Percentiles rank a stretch among this genome's conserved stretches.
These are phyloP conservation scores for Ananas comosus DNA, from an alignment of 176 grass and related monocot genomes.

Conservation along the genomic window DNA sequence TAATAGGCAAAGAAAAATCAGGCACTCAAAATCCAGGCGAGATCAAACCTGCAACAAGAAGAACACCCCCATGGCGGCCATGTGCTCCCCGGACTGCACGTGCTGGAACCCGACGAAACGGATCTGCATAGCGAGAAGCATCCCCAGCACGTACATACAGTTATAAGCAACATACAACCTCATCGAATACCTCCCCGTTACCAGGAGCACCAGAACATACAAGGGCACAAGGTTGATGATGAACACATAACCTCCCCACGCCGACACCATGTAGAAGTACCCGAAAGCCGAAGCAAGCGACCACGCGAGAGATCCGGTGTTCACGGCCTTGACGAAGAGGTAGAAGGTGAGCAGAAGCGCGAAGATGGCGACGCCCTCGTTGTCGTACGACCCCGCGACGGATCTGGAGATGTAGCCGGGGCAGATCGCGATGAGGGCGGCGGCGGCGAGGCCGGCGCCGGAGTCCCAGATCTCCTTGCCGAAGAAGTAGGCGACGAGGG, in stretches of 20 bases:
- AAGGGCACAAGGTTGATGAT: conserved; percentile 96
- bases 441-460: conserved; percentile 68
- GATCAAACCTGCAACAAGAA: conserved; percentile 76
- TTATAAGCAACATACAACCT: conserved; percentile 97
- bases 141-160: conserved; percentile 83
- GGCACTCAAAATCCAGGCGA: neutral
- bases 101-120: conserved; percentile 96
- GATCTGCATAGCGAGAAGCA: conserved; percentile 98
- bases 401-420: conserved; percentile 98
- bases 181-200: conserved; percentile 93
- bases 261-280: conserved; percentile 99
- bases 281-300: conserved; percentile 76
- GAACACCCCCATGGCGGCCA: conserved; percentile 95
- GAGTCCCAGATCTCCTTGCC: conserved; percentile 99
- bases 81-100: conserved; percentile 95
- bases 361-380: conserved; percentile 95
- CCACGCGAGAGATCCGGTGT: conserved; percentile 88
- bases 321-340: conserved; percentile 92
- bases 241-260: conserved; percentile 97
- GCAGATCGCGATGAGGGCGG: conserved; percentile 85
- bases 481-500: conserved; percentile 90
- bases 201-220: conserved; percentile 84
- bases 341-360: conserved; percentile 97
- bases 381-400: conserved; percentile 82
- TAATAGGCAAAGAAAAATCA: no score